A percentile compares a stretch with the other conserved stretches of the same genome.
Evolutionary conservation across 2,329 filamentous ascomycete genomes (phyloP).

Genomic region (Periglandula ipomoeae): DNA sequence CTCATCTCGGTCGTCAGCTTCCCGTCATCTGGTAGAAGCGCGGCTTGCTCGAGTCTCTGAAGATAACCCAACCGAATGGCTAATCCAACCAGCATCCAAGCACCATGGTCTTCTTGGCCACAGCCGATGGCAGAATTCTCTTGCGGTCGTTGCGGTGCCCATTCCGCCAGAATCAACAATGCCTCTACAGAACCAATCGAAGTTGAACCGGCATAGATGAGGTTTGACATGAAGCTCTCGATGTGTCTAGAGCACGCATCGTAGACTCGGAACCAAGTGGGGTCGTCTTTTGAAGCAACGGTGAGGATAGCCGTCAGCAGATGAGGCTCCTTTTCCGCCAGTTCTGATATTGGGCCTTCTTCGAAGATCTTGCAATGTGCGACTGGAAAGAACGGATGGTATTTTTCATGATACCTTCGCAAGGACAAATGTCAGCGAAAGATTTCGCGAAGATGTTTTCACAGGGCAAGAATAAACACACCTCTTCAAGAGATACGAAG

Average conservation of each 20-base stretch:
- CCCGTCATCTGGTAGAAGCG: slow-evolving; percentile 51
- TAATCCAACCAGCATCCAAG: slow-evolving; percentile 69
- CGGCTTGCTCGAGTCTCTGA: slow-evolving; percentile 59
- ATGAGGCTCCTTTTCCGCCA: slow-evolving; percentile 53
- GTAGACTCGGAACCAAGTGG: slow-evolving; percentile 53
- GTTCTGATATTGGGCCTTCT: slow-evolving; percentile 39
- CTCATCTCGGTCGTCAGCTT: slow-evolving; percentile 50
- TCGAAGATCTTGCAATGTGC: slow-evolving; percentile 52
- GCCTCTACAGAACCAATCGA: slow-evolving; percentile 65
- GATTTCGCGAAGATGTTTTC: too few species aligned
- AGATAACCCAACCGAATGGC: slow-evolving; percentile 63
- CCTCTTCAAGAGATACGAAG: slow-evolving; percentile 18
- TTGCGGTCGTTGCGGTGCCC: slow-evolving; percentile 58
- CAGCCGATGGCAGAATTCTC: slow-evolving; percentile 55
- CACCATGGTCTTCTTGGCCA: slow-evolving; percentile 64
- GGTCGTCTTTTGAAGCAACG: slow-evolving; percentile 62
- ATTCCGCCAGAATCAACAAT: slow-evolving; percentile 60
- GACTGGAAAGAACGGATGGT: slow-evolving; percentile 62
- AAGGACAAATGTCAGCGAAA: not conserved
- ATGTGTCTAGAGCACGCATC: slow-evolving; percentile 60
- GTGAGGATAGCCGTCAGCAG: slow-evolving; percentile 61
- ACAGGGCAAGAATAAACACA: slow-evolving; percentile 9
- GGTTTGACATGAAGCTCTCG: slow-evolving; percentile 56
- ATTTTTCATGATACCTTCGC: slow-evolving; percentile 52
- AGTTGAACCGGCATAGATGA: slow-evolving; percentile 57